Percentiles rank a stretch among this genome's conserved stretches.
Evolutionary conservation across 2,329 filamentous ascomycete species (phyloP).

Genomic region (Pezizomycotina sp.): DNA sequence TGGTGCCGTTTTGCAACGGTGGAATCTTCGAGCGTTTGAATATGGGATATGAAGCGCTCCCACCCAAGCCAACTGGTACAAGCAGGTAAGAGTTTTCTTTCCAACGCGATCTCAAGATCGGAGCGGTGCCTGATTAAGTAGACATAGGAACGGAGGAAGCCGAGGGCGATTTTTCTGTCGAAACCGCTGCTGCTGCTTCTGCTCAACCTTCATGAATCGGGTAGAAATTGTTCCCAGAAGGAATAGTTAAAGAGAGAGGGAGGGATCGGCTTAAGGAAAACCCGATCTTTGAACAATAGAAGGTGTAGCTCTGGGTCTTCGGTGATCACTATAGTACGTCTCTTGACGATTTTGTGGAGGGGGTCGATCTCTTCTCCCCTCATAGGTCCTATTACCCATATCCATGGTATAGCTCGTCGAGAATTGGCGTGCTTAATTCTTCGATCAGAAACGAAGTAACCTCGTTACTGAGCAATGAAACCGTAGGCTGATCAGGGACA

Average conservation of each 20-base stretch:
- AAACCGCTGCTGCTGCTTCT: slow-evolving; percentile 10
- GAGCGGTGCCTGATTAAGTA: slow-evolving; percentile 27
- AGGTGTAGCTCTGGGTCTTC: slow-evolving; percentile 29
- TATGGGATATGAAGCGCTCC: neutral
- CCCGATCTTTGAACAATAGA: slow-evolving; percentile 25
- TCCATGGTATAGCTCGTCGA: too few species aligned
- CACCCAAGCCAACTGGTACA: slow-evolving; percentile 8
- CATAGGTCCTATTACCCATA: too few species aligned
- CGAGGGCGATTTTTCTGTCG: slow-evolving; percentile 23
- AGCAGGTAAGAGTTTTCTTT: slow-evolving; percentile 25
- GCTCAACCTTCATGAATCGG: slow-evolving; percentile 1
- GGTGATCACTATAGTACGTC: slow-evolving; percentile 27
- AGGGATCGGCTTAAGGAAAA: slow-evolving; percentile 29
- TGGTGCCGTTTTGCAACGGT: slow-evolving; percentile 26
- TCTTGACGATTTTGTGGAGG: slow-evolving; percentile 27
- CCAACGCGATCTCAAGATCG: slow-evolving; percentile 29
- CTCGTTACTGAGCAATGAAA: too few species aligned
- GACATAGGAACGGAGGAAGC: slow-evolving; percentile 28
- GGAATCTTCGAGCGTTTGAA: slow-evolving; percentile 1
- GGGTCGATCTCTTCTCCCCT: too few species aligned
- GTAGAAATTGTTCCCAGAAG: slow-evolving; percentile 25
- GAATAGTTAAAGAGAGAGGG: slow-evolving; percentile 23
- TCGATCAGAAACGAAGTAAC: too few species aligned
- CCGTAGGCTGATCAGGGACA: too few species aligned
- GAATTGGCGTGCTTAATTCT: too few species aligned